A percentile compares a stretch with the other conserved stretches of the same genome.
These are phyloP conservation scores for Ogataea hybrid DNA, from an alignment of 1,139 yeast species.

Conservation along the genomic window DNA sequence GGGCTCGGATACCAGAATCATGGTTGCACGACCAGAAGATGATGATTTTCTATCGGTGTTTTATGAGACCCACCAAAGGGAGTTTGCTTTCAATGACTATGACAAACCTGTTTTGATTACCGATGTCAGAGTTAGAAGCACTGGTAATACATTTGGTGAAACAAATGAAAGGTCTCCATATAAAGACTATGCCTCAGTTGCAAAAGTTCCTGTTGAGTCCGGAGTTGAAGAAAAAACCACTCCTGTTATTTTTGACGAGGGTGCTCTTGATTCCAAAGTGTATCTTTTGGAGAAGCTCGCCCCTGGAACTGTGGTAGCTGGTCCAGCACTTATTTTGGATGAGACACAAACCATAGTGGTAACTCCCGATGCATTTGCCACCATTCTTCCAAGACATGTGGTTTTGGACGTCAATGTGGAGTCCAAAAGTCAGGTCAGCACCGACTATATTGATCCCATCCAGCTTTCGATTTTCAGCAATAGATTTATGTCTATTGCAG, in stretches of 20 bases:
- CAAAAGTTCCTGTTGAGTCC: slow-evolving; percentile 9
- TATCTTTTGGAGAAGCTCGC: slow-evolving; percentile 33
- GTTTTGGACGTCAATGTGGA: slow-evolving; percentile 32
- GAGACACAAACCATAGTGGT: slow-evolving; percentile 79
- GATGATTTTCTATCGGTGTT: slow-evolving; percentile 12
- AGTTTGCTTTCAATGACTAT: slow-evolving; percentile 63
- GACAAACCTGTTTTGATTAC: slow-evolving; percentile 62
- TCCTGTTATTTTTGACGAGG: slow-evolving; percentile 34
- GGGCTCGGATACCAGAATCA: slow-evolving; percentile 80
- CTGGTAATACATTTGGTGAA: slow-evolving; percentile 35
- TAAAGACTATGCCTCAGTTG: slow-evolving; percentile 27
- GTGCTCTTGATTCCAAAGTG: slow-evolving; percentile 40
- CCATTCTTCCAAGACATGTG: slow-evolving; percentile 55
- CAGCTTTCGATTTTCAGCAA: slow-evolving; percentile 78
- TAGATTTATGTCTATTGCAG: slow-evolving; percentile 85
- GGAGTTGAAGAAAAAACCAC: slow-evolving; percentile 18
- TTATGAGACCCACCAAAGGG: slow-evolving; percentile 46
- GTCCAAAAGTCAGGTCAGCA: slow-evolving; percentile 4
- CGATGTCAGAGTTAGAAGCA: slow-evolving; percentile 69
- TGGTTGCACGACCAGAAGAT: slow-evolving; percentile 43
- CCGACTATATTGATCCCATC: slow-evolving; percentile 42
- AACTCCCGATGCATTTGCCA: slow-evolving; percentile 64
- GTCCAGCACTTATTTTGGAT: slow-evolving; percentile 81
- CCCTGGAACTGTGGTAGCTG: slow-evolving; percentile 53
- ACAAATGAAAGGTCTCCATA: slow-evolving; percentile 7